Evolutionary conservation across 1,139 yeast genomes (phyloP).

Genomic region (Suhomyces ambrosiae): DNA sequence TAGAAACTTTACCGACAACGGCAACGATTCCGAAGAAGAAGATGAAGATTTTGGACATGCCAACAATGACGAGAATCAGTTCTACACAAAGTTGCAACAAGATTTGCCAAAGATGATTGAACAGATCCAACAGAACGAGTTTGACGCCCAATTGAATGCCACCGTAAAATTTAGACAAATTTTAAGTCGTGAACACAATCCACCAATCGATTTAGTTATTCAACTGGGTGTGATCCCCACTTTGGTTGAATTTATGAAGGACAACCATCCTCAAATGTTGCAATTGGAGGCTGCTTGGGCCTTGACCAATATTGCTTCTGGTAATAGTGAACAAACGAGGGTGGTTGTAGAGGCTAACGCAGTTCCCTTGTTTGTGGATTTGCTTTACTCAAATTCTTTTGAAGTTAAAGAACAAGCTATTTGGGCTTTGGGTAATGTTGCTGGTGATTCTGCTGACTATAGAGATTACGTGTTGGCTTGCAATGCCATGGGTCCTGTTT

Average conservation of each 20-base stretch:
- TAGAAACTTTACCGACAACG: constrained; percentile 61
- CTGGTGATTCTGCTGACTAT: constrained; percentile 90
- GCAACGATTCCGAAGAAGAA: constrained; percentile 48
- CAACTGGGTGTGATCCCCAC: constrained; percentile 91
- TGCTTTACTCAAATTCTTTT: constrained; percentile 75
- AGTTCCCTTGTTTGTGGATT: constrained; percentile 84
- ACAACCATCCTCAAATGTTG: constrained; percentile 77
- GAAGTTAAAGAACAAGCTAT: constrained; percentile 98
- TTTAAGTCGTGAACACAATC: constrained; percentile 90
- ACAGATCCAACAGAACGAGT: constrained; percentile 73
- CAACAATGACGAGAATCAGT: constrained; percentile 49
- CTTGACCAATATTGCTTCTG: constrained; percentile 96
- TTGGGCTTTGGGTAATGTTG: constrained; percentile 99
- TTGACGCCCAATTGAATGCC: constrained; percentile 83
- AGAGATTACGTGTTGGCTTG: constrained; percentile 85
- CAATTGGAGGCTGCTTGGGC: constrained; percentile 99
- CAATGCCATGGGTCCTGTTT: constrained; percentile 88
- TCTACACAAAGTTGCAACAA: constrained; percentile 60
- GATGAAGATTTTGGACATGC: constrained; percentile 49
- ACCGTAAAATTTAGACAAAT: constrained; percentile 93
- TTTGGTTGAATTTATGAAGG: constrained; percentile 81
- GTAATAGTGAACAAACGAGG: constrained; percentile 84
- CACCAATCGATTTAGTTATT: constrained; percentile 95
- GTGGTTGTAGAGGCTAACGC: constrained; percentile 93
- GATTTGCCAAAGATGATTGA: constrained; percentile 88